phyloP scores from a whole-genome alignment of 1,284 basidiomycete genomes.

The Pholiota adiposa region DNA sequence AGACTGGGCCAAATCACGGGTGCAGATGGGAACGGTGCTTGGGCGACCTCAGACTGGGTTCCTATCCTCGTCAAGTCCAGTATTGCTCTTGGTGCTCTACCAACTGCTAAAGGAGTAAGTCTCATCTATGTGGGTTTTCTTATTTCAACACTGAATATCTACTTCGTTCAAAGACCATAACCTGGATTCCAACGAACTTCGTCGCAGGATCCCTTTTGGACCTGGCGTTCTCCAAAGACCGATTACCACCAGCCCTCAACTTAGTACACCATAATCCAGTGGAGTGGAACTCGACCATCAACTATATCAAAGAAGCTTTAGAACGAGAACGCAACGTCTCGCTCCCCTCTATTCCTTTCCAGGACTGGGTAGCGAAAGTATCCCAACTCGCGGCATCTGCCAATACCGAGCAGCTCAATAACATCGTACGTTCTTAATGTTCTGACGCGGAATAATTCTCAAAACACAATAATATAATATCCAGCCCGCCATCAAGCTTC shows the following conservation, averaged over 20 bases:
- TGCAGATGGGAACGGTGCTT: conserved; percentile 39
- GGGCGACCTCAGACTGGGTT: conserved; percentile 50
- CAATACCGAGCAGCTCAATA: conserved; percentile 3
- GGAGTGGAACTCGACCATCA: conserved; percentile 5
- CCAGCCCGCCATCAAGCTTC: conserved; percentile 18
- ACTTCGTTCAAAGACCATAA: conserved; percentile 17
- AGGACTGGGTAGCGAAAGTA: conserved; percentile 7
- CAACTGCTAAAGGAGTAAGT: conserved; percentile 33
- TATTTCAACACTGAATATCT: no score
- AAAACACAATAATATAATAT: neutral
- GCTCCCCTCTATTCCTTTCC: conserved; percentile 7
- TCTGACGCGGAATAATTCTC: no score
- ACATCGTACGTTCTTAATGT: neutral
- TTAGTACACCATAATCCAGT: conserved; percentile 15
- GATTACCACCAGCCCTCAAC: conserved; percentile 12
- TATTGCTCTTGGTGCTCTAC: conserved; percentile 31
- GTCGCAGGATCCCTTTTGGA: conserved; percentile 11
- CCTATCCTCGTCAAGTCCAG: conserved; percentile 44
- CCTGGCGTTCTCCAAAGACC: conserved; percentile 1
- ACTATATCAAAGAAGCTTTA: conserved; percentile 4
- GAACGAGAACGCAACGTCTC: conserved; percentile 5
- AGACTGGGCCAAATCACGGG: conserved; percentile 50
- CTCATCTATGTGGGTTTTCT: conserved; percentile 19
- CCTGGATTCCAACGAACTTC: conserved; percentile 19
- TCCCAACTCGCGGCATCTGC: neutral